These are phyloP conservation scores for Periglandula ipomoeae DNA, from an alignment of 2,329 filamentous ascomycete species.

Conservation along the genomic window DNA sequence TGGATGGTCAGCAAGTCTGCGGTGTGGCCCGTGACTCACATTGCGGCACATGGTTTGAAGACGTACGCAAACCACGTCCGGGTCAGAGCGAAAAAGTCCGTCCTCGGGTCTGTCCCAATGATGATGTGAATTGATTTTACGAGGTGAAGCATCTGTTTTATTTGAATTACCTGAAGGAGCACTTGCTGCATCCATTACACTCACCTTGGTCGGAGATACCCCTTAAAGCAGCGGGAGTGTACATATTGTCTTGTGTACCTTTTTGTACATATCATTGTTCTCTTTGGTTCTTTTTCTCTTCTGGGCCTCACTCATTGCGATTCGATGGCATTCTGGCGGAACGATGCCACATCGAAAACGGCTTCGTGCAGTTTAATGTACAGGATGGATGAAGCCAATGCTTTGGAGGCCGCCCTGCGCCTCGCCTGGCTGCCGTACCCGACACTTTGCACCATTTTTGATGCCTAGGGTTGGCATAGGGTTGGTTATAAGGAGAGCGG, in stretches of 20 bases:
- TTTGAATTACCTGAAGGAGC: background rate
- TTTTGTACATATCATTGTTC: too few species aligned
- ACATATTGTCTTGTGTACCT: background rate
- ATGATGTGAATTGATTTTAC: background rate
- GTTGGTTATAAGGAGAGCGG: too few species aligned
- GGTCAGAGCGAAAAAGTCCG: constrained; percentile 42
- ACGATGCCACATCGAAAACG: too few species aligned
- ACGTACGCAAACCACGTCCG: constrained; percentile 44
- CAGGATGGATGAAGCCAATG: too few species aligned
- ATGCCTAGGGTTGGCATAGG: too few species aligned
- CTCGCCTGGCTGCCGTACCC: too few species aligned
- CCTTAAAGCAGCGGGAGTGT: background rate
- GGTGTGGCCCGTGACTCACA: constrained; percentile 68
- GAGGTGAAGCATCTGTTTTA: background rate
- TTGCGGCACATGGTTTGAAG: constrained; percentile 48
- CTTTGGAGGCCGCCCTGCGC: too few species aligned
- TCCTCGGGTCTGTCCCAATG: constrained; percentile 20
- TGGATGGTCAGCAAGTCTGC: constrained; percentile 82
- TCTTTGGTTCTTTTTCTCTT: background rate
- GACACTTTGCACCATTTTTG: too few species aligned
- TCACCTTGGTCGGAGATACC: background rate
- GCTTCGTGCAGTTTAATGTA: too few species aligned
- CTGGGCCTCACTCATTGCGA: too few species aligned
- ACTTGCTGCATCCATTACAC: background rate
- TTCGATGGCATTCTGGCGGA: too few species aligned